These are phyloP conservation scores for Encephalitozoon hellem DNA, from an alignment of 371 early-diverging fungal genomes.

Conservation along the genomic window DNA sequence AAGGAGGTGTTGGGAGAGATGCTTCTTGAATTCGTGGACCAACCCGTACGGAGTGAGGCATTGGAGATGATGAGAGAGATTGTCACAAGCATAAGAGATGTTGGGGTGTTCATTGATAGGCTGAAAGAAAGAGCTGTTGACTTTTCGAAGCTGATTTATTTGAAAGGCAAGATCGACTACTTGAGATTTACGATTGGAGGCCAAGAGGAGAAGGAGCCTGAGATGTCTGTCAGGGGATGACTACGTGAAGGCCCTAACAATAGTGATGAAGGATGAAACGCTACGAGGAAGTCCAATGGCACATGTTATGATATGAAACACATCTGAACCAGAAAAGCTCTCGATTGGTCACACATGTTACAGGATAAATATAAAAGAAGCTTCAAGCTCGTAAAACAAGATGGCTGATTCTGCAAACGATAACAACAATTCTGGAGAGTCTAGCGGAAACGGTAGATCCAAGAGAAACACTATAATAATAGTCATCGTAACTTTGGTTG, in stretches of 20 bases:
- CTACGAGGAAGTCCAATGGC: neutral
- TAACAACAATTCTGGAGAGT: neutral
- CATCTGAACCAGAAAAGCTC: neutral
- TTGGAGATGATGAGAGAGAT: constrained; percentile 25
- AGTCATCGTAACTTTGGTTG: neutral
- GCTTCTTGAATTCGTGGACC: constrained; percentile 35
- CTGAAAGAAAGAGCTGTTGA: constrained; percentile 32
- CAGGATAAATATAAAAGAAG: constrained; percentile 9
- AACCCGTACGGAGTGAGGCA: constrained; percentile 21
- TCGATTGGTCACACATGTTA: neutral
- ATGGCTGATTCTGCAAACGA: neutral
- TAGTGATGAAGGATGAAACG: neutral
- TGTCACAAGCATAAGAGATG: constrained; percentile 2
- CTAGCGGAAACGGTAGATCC: neutral
- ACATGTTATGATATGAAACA: neutral
- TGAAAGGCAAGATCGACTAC: constrained; percentile 53
- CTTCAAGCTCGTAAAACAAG: neutral
- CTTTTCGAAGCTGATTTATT: constrained; percentile 41
- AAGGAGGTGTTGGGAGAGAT: constrained; percentile 18
- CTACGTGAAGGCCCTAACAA: too few species aligned
- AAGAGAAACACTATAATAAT: neutral
- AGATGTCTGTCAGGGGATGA: neutral
- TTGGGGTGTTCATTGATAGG: neutral
- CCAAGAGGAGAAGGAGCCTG: neutral
- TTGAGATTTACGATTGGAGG: neutral